Base-by-base conservation (phyloP, 2,329 filamentous ascomycete genomes). In the Botrytis byssoidea region DNA sequence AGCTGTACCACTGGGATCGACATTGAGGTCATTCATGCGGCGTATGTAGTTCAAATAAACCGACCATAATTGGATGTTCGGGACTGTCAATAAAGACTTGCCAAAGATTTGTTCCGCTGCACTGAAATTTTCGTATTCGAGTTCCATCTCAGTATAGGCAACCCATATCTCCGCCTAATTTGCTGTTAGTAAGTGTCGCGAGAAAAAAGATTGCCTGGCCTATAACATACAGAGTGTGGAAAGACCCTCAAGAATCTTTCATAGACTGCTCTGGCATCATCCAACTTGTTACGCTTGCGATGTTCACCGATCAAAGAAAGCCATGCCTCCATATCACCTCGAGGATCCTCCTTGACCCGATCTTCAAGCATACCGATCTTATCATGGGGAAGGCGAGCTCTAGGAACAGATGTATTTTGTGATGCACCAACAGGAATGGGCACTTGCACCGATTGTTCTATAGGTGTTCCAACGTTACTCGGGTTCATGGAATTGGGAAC, bases 21-120 rank as follows among this genome's bases (percentile, higher is more conserved):
- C 90, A 61, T 87, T 94, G 74, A 98, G 85, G 77, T 97, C 95
- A 82, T 98, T 96, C 76, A 93, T 89, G 66, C 96, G 92, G 71
- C 96, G 93, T 76, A 98, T 93, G 82, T 98, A 98, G 83, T 98
- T 94, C 75, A 99, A 89, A 82, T 99, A 99, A 46, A 94, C 89
- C 10, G 92, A 94, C 94, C 95, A 99, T 32, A 99, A 88, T 75
- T 92, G 89, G 57, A 98, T 92, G 81, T 95, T 93, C 18, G 93
- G 91, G 32, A 96, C 91, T 14, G 88, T 88, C 78, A 94, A 87
- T 57, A 99, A 88, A 46, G 92, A 94, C 77, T 90, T 89, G 76
- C 89, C 90, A 82, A 99, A 97, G 35, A 99, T 91, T 70, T 90
- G 87, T 82, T 98, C 95, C 25, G 97, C 91, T 65, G 90, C 89